These are phyloP conservation scores for Cladosporium sp. DNA, from an alignment of 2,329 filamentous ascomycete genomes.

Conservation along the genomic window DNA sequence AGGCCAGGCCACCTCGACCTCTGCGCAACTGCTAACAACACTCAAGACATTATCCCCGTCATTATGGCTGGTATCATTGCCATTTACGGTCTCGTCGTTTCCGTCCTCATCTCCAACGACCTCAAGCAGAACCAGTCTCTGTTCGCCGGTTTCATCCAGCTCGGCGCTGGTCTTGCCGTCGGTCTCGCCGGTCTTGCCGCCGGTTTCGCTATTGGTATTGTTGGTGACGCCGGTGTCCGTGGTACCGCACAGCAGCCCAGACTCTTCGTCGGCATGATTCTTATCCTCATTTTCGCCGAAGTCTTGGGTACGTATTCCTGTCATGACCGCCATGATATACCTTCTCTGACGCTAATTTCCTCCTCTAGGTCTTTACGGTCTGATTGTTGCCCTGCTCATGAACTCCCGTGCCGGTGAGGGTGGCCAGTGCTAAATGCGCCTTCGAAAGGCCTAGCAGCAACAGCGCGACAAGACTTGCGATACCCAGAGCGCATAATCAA, in stretches of 20 bases:
- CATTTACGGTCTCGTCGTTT: constrained; percentile 66
- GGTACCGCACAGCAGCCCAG: constrained; percentile 79
- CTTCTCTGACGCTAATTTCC: no score
- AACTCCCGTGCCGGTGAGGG: constrained; percentile 72
- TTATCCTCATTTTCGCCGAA: constrained; percentile 99
- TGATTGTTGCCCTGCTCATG: constrained; percentile 98
- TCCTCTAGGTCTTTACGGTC: constrained; percentile 98
- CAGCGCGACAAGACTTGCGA: constrained; percentile 17
- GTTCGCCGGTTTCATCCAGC: constrained; percentile 50
- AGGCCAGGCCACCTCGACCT: background rate
- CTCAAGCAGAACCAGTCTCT: constrained; percentile 43
- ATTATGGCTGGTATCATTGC: constrained; percentile 99
- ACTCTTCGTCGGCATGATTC: constrained; percentile 94
- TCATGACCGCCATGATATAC: background rate
- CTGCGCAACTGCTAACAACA: constrained; percentile 1
- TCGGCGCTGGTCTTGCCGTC: constrained; percentile 49
- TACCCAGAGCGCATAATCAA: constrained; percentile 17
- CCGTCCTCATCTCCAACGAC: constrained; percentile 51
- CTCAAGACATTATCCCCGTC: constrained; percentile 91
- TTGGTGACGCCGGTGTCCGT: constrained; percentile 78
- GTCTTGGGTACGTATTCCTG: constrained; percentile 69
- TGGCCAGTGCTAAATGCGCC: constrained; percentile 56
- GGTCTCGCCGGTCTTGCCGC: constrained; percentile 38
- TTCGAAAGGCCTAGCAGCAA: background rate
- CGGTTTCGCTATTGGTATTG: constrained; percentile 49